Conservation (phyloP, 805 yeast genomes). For the Cyberlindnera maclurae region DNA sequence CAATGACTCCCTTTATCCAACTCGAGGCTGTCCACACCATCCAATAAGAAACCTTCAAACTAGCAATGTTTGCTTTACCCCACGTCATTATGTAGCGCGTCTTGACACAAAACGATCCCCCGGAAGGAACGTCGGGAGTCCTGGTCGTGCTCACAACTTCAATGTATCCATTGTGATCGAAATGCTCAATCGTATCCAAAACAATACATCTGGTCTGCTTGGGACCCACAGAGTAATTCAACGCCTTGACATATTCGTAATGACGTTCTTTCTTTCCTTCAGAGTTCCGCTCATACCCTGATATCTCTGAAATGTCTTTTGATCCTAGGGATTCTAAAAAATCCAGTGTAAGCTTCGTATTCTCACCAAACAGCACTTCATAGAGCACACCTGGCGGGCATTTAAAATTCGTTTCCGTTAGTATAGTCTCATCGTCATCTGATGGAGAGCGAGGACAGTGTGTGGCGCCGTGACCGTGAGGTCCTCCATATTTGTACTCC, state of each 20-base stretch:
- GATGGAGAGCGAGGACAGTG: slow-evolving; percentile 36
- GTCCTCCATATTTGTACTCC: slow-evolving; percentile 51
- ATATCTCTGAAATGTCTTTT: slow-evolving; percentile 28
- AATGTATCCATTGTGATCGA: slow-evolving; percentile 48
- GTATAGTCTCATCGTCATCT: slow-evolving; percentile 41
- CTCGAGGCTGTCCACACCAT: slow-evolving; percentile 87
- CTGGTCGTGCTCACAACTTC: slow-evolving; percentile 54
- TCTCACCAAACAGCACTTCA: slow-evolving; percentile 62
- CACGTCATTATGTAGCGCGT: slow-evolving; percentile 71
- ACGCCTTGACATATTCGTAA: slow-evolving; percentile 65
- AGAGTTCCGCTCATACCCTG: slow-evolving; percentile 28
- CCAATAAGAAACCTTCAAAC: slow-evolving; percentile 57
- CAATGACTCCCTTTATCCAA: slow-evolving; percentile 88
- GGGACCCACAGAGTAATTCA: slow-evolving; percentile 85
- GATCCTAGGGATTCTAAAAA: slow-evolving; percentile 35
- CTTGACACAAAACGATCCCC: slow-evolving; percentile 67
- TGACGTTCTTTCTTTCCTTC: slow-evolving; percentile 39
- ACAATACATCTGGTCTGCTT: slow-evolving; percentile 77
- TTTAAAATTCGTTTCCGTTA: slow-evolving; percentile 43
- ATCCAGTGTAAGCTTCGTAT: slow-evolving; percentile 35
- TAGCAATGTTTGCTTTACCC: slow-evolving; percentile 58
- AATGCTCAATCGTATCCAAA: slow-evolving; percentile 49
- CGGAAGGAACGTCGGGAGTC: slow-evolving; percentile 96
- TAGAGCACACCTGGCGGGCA: slow-evolving; percentile 78
- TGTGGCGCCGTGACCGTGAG: slow-evolving; percentile 56